A percentile compares a stretch with the other conserved stretches of the same genome.
phyloP scores from a whole-genome alignment of 2,329 filamentous ascomycete genomes.

The Lasiodiplodia sp. region DNA sequence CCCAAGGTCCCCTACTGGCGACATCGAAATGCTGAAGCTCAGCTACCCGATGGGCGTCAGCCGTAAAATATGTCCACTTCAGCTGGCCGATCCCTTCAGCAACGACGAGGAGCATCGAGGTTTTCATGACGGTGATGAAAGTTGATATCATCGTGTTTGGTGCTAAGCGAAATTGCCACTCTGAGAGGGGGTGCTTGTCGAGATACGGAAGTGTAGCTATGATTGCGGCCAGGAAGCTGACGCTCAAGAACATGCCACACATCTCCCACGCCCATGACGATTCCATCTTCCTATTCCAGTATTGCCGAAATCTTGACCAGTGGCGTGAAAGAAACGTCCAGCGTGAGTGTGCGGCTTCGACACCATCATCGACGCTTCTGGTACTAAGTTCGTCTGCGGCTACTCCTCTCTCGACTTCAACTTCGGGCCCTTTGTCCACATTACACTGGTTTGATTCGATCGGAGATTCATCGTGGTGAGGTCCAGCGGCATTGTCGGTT shows the following conservation, averaged over 20 bases:
- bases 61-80: conserved; percentile 45
- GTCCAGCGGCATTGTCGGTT: too few relatives aligned
- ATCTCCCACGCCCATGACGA: background rate
- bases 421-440: too few relatives aligned
- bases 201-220: background rate
- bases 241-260: background rate
- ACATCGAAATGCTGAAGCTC: conserved; percentile 41
- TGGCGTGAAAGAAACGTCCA: too few relatives aligned
- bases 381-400: too few relatives aligned
- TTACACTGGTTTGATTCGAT: too few relatives aligned
- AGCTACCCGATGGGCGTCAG: conserved; percentile 32
- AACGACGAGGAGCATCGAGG: conserved; percentile 41
- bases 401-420: too few relatives aligned
- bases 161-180: background rate
- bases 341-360: too few relatives aligned
- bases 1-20: conserved; percentile 36
- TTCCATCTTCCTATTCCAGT: background rate
- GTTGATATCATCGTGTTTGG: conserved; percentile 46
- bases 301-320: too few relatives aligned
- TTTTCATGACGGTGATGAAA: conserved; percentile 43
- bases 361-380: too few relatives aligned
- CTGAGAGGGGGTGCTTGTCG: background rate
- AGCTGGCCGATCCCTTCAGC: conserved; percentile 45
- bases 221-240: background rate
- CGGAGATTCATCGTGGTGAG: too few relatives aligned